Base-by-base conservation (phyloP, 1,284 basidiomycete species). In the Rhodotorula sp. region DNA sequence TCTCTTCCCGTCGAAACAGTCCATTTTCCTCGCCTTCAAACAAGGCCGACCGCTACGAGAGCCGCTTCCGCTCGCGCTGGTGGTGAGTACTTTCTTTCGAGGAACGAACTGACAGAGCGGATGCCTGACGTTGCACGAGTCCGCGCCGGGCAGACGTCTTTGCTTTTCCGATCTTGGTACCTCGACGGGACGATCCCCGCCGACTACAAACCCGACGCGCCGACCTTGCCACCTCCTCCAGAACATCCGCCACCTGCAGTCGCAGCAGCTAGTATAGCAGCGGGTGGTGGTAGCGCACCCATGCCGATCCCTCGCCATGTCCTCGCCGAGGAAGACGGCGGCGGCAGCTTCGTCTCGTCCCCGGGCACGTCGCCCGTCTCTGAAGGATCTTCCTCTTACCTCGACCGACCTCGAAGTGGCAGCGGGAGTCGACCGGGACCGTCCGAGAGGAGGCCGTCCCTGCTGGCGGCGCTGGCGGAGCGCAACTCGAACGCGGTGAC, bases 21-120 rank as follows among this genome's bases (percentile, higher is more conserved):
- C 68, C 62, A 75, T 76, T 29, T 67, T 76, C 48, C 58, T 74
- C 59, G 76, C 76, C 8, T 77, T 77, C 70, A 75, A 75, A 63
- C 71, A 75, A 52, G 69, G 67, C 2, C 61, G 76, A 29, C 52
- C 59, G 21, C 49, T 77, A 21, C 73, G 71, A 43, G 71, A 77
- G 47, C 57, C 73, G 16, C 26, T 77, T 5, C 76, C 76, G 7
- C 51, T 77, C 1, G 66, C 69, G 3, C 65, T 77, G 14, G 76
- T 77, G 43, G 72, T 76, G 43, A 64, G 72, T 66, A 6, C 4
- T 26, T 26, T 8, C 15, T 15, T 10, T 18, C 1, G 4, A 26
- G 7, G 7, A 5, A 26, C 7, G 7, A n/a, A 39, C 12, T 5
- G n/a, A 12, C 61, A 0, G 20, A 29, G n/a, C 8, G 8, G 8